Conservation (phyloP, 2,329 filamentous ascomycete genomes). For the Colletotrichum shisoi region DNA sequence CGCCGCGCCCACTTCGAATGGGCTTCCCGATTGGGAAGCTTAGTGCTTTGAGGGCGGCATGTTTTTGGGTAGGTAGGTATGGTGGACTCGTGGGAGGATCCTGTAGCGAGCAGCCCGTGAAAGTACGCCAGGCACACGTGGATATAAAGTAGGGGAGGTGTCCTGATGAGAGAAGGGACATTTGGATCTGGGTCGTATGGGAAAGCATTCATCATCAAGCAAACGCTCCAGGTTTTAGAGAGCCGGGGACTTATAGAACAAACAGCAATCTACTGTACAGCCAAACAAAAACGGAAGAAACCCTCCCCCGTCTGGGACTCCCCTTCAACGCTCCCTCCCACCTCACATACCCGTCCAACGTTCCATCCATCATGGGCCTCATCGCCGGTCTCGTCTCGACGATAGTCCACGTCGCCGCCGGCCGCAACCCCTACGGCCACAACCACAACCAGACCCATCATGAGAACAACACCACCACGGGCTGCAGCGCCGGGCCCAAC, state of each 20-base stretch:
- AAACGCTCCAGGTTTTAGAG: not conserved
- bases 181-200: not conserved
- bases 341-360: not conserved
- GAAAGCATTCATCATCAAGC: not conserved
- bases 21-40: constrained; percentile 27
- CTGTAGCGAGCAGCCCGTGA: not conserved
- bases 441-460: constrained; percentile 18
- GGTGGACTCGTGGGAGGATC: not conserved
- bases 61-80: not conserved
- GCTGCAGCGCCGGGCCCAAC: not conserved
- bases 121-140: not conserved
- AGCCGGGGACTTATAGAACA: not conserved
- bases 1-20: constrained; percentile 33
- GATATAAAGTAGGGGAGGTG: not conserved
- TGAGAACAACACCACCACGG: not conserved
- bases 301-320: not conserved
- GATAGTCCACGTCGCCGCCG: constrained; percentile 34
- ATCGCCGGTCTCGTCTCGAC: constrained; percentile 37
- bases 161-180: not conserved
- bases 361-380: constrained; percentile 29
- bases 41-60: not conserved
- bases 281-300: not conserved
- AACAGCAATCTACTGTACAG: not conserved
- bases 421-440: constrained; percentile 35
- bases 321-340: not conserved